Conservation (phyloP, 2,329 filamentous ascomycete species). For the Coleophoma crateriformis region DNA sequence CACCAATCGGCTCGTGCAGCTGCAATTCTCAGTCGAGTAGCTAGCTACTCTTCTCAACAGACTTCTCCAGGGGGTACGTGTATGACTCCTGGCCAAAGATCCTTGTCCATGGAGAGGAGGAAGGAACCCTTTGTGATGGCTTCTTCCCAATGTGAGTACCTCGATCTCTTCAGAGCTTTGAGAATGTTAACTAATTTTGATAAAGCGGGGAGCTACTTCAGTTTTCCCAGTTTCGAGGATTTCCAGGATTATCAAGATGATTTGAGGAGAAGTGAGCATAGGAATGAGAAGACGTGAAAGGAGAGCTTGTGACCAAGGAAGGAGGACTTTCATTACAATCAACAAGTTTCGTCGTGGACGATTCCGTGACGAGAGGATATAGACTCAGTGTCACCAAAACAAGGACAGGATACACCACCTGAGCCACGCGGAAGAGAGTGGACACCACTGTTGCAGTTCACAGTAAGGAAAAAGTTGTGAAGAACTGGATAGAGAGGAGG, state of each 20-base stretch:
- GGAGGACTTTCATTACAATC: too few relatives aligned
- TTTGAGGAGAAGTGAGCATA: not conserved
- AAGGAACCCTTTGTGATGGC: slow-evolving; percentile 18
- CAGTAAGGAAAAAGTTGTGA: too few relatives aligned
- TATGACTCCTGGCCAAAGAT: slow-evolving; percentile 12
- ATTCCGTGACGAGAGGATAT: too few relatives aligned
- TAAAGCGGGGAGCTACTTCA: slow-evolving; percentile 55
- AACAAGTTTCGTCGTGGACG: too few relatives aligned
- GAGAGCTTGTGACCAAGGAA: not conserved
- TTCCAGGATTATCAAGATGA: slow-evolving; percentile 48
- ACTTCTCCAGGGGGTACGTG: slow-evolving; percentile 13
- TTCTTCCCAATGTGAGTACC: slow-evolving; percentile 16
- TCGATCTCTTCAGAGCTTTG: not conserved
- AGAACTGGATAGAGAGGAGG: too few relatives aligned
- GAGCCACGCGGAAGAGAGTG: too few relatives aligned
- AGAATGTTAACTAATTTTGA: slow-evolving; percentile 4
- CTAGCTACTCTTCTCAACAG: slow-evolving; percentile 39
- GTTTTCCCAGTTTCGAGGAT: slow-evolving; percentile 69
- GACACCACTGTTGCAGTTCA: too few relatives aligned
- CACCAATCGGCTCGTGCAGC: slow-evolving; percentile 45
- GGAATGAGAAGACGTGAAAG: slow-evolving; percentile 10
- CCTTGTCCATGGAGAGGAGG: slow-evolving; percentile 6
- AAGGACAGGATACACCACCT: too few relatives aligned
- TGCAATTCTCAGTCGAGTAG: slow-evolving; percentile 49
- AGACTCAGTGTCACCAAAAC: too few relatives aligned